Evolutionary conservation across 1,139 yeast species (phyloP).

Genomic region (Candida pseudoviswanathii): DNA sequence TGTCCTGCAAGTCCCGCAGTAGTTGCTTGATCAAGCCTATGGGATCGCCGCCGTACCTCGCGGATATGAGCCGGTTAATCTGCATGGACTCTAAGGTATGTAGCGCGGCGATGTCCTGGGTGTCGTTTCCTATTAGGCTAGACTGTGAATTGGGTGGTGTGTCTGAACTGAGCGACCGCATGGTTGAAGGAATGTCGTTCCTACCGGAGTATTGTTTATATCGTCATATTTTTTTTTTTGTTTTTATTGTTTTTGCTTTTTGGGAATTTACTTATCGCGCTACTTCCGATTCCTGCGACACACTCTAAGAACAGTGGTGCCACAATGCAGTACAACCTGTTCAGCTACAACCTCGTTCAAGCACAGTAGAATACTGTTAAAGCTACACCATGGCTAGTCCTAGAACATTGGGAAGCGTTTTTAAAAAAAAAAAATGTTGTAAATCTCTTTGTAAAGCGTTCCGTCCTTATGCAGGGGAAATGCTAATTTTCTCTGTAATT

Average conservation of each 20-base stretch:
- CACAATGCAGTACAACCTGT: too few relatives aligned
- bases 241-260: too few relatives aligned
- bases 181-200: not conserved
- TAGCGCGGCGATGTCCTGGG: constrained; percentile 18
- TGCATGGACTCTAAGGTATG: constrained; percentile 35
- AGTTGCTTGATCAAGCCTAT: constrained; percentile 47
- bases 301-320: too few relatives aligned
- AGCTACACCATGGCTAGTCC: too few relatives aligned
- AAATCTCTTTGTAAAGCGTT: constrained; percentile 97
- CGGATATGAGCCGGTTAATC: constrained; percentile 31
- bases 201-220: not conserved
- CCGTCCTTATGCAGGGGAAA: constrained; percentile 99
- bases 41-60: constrained; percentile 41
- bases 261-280: too few relatives aligned
- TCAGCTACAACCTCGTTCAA: too few relatives aligned
- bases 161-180: not conserved
- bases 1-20: constrained; percentile 49
- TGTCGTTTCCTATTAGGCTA: constrained; percentile 1
- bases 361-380: too few relatives aligned
- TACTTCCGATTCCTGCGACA: too few relatives aligned
- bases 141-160: not conserved
- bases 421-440: constrained; percentile 68
- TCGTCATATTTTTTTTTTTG: not conserved
- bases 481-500: constrained; percentile 99
- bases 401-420: too few relatives aligned